Evolutionary conservation across 331 rosid genomes (phyloP).

Genomic region (Phaseolus coccineus): DNA sequence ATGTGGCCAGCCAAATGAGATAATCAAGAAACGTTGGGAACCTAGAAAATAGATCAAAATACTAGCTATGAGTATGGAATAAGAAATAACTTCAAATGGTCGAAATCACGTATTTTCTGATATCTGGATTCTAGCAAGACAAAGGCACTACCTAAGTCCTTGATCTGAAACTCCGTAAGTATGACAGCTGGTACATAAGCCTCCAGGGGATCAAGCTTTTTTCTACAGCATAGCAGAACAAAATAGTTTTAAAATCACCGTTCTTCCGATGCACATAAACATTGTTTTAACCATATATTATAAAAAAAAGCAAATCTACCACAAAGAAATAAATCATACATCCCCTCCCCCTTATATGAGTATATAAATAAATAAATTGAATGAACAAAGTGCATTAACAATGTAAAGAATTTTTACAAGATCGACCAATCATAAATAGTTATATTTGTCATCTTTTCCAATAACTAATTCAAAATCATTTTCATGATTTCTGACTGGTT

Average conservation of each 20-base stretch:
- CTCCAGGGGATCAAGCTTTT: constrained; percentile 91
- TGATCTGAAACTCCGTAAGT: constrained; percentile 80
- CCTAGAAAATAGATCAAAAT: no score
- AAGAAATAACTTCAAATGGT: background rate
- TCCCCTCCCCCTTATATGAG: background rate
- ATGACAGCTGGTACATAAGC: constrained; percentile 83
- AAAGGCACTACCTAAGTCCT: constrained; percentile 75
- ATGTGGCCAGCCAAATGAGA: no score
- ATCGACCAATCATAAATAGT: no score
- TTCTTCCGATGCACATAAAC: background rate
- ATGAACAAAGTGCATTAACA: no score
- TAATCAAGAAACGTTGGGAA: no score
- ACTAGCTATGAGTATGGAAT: background rate
- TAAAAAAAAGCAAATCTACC: background rate
- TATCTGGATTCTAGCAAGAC: constrained; percentile 13
- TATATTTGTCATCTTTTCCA: no score
- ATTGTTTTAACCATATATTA: constrained; percentile 9
- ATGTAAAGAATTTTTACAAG: background rate
- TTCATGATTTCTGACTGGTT: background rate
- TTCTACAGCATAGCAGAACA: constrained; percentile 50
- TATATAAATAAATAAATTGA: background rate
- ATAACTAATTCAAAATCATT: background rate
- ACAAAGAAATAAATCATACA: background rate
- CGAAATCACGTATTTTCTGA: background rate
- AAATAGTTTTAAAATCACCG: constrained; percentile 23